Evolutionary conservation across 139 green algal species (phyloP).

Genomic region (Closterium sp.): DNA sequence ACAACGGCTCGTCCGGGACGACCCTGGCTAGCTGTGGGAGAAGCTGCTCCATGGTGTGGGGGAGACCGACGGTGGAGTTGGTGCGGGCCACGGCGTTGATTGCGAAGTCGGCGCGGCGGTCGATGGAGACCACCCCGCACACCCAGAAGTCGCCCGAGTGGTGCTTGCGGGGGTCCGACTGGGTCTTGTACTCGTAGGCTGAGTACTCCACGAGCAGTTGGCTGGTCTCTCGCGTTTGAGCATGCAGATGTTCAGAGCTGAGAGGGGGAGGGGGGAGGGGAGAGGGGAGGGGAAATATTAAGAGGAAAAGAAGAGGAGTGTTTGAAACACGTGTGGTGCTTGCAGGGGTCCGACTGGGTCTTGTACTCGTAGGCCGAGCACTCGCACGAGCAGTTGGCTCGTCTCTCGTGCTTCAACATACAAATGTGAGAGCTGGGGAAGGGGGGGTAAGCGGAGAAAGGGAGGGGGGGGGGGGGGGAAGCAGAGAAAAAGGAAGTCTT

Average conservation of each 20-base stretch:
- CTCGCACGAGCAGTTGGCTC: slow-evolving; percentile 32
- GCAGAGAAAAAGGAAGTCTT: neutral
- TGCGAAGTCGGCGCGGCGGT: neutral
- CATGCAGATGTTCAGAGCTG: slow-evolving; percentile 22
- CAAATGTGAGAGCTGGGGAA: too few species aligned
- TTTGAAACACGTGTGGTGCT: too few species aligned
- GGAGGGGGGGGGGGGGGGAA: neutral
- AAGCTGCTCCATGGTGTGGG: slow-evolving; percentile 35
- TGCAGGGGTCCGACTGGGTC: slow-evolving; percentile 28
- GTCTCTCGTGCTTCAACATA: neutral
- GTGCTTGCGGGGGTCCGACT: slow-evolving; percentile 17
- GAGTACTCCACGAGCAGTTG: slow-evolving; percentile 42
- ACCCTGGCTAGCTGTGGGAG: neutral
- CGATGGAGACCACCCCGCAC: slow-evolving; percentile 29
- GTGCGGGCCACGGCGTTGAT: neutral
- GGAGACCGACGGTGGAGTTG: slow-evolving; percentile 14
- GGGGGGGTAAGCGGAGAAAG: too few species aligned
- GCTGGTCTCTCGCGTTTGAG: slow-evolving; percentile 1
- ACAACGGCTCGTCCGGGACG: neutral
- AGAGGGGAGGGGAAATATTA: neutral
- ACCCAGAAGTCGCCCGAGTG: neutral
- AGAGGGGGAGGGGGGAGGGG: too few species aligned
- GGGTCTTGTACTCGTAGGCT: slow-evolving; percentile 16
- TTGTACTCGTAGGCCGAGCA: slow-evolving; percentile 6
- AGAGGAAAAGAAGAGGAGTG: too few species aligned